phyloP scores from a whole-genome alignment of 345 rosid genomes.

The Pistacia atlantica region DNA sequence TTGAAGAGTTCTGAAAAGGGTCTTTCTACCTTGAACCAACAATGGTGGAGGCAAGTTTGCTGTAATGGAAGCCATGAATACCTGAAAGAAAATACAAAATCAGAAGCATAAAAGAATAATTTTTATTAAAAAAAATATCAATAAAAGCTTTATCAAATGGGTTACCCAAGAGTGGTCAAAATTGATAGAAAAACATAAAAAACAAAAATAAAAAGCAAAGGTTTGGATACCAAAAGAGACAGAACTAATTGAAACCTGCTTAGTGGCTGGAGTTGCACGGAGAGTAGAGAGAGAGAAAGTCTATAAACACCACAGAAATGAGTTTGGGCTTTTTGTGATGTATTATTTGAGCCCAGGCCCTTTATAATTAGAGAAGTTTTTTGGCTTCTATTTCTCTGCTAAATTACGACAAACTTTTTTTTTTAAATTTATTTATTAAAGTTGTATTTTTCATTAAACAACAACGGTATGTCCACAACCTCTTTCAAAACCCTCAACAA shows the following conservation, averaged over 20 bases:
- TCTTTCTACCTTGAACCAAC: constrained; percentile 39
- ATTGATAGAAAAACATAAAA: background rate
- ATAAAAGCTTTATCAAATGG: background rate
- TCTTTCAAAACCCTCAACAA: no score
- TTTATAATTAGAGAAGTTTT: background rate
- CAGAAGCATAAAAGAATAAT: background rate
- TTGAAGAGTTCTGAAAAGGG: constrained; percentile 40
- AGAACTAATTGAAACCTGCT: constrained; percentile 6
- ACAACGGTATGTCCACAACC: no score
- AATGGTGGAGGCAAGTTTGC: constrained; percentile 50
- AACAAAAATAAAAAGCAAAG: background rate
- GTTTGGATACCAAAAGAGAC: background rate
- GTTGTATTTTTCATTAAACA: no score
- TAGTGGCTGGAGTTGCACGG: background rate
- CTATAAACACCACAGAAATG: constrained; percentile 3
- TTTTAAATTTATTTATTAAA: no score
- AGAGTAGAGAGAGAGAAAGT: background rate
- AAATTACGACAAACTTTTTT: no score
- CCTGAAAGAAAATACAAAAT: constrained; percentile 17
- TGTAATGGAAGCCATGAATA: constrained; percentile 62
- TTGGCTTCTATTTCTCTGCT: background rate
- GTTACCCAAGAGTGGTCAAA: constrained; percentile 6
- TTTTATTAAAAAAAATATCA: background rate
- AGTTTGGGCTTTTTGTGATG: background rate
- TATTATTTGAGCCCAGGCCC: background rate